Evolutionary conservation across 768 basidiomycete species (phyloP).

Genomic region (Strobilomyces echinocephalus): DNA sequence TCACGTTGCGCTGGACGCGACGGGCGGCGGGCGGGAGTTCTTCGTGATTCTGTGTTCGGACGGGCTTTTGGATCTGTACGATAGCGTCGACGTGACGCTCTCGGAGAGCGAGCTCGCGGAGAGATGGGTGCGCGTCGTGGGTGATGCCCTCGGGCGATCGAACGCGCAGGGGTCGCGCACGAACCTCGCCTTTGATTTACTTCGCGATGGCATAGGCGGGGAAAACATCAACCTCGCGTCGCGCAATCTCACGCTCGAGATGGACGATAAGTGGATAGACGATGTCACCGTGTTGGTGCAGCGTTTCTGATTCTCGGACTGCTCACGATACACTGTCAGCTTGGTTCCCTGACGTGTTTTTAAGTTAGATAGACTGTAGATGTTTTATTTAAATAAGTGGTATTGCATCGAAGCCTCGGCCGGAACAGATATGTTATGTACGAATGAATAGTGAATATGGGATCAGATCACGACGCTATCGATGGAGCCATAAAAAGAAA

Average conservation of each 20-base stretch:
- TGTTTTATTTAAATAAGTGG: constrained; percentile 9
- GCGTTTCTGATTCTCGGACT: constrained; percentile 24
- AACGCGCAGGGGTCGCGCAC: constrained; percentile 8
- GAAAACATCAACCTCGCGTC: constrained; percentile 36
- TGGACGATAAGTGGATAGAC: constrained; percentile 49
- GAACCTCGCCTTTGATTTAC: constrained; percentile 39
- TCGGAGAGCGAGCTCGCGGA: constrained; percentile 29
- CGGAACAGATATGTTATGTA: constrained; percentile 12
- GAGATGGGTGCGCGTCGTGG: constrained; percentile 35
- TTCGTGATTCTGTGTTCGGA: constrained; percentile 44
- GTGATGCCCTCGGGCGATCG: constrained; percentile 21
- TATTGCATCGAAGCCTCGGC: constrained; percentile 5
- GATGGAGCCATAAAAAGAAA: not conserved
- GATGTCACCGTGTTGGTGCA: constrained; percentile 46
- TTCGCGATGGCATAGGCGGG: constrained; percentile 43
- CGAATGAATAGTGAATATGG: constrained; percentile 10
- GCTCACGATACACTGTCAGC: not conserved
- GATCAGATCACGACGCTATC: not conserved
- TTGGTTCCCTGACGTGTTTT: not conserved
- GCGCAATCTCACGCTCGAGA: constrained; percentile 45
- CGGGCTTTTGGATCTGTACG: constrained; percentile 41
- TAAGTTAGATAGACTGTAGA: not conserved
- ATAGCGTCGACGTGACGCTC: constrained; percentile 19
- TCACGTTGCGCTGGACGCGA: constrained; percentile 29
- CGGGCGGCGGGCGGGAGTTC: constrained; percentile 11